A percentile compares a stretch with the other conserved stretches of the same genome.
Conservation (phyloP, 2,329 filamentous ascomycete species). For the Aurifilum marmelostoma region DNA sequence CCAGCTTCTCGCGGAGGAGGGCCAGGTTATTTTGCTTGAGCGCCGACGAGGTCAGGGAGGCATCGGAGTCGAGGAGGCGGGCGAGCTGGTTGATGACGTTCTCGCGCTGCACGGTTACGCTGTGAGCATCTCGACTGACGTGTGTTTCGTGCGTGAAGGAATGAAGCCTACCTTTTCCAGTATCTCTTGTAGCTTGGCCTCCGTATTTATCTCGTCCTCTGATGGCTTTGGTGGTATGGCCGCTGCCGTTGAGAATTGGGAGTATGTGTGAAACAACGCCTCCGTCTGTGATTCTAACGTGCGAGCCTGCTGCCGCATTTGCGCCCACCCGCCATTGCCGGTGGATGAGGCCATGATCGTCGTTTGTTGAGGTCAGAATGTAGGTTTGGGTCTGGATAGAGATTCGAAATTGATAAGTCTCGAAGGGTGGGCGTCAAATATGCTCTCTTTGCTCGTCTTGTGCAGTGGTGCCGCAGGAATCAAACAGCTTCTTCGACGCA, state of each 20-base stretch:
- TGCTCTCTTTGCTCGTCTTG: not conserved
- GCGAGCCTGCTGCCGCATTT: conserved; percentile 90
- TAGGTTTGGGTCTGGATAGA: not conserved
- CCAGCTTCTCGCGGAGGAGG: conserved; percentile 86
- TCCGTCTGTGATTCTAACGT: conserved; percentile 93
- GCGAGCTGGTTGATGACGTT: conserved; percentile 78
- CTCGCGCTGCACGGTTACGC: conserved; percentile 68
- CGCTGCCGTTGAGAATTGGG: conserved; percentile 81
- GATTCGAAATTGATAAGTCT: not conserved
- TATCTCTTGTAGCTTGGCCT: conserved; percentile 81
- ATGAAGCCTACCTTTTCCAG: conserved; percentile 69
- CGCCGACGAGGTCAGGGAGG: conserved; percentile 81
- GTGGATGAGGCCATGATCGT: conserved; percentile 55
- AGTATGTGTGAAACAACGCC: conserved; percentile 80
- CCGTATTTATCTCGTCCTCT: conserved; percentile 79
- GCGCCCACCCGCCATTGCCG: conserved; percentile 78
- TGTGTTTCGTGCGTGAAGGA: too few species aligned
- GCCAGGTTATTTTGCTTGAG: conserved; percentile 97
- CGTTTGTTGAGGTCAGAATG: not conserved
- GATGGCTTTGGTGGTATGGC: conserved; percentile 82
- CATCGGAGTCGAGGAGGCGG: conserved; percentile 91
- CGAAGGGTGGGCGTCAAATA: not conserved
- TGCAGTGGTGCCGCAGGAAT: not conserved
- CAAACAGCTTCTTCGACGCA: not conserved
- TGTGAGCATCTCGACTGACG: conserved; percentile 25